A percentile compares a stretch with the other conserved stretches of the same genome.
phyloP scores from a whole-genome alignment of 768 basidiomycete genomes.

The Pleurotus tuoliensis region DNA sequence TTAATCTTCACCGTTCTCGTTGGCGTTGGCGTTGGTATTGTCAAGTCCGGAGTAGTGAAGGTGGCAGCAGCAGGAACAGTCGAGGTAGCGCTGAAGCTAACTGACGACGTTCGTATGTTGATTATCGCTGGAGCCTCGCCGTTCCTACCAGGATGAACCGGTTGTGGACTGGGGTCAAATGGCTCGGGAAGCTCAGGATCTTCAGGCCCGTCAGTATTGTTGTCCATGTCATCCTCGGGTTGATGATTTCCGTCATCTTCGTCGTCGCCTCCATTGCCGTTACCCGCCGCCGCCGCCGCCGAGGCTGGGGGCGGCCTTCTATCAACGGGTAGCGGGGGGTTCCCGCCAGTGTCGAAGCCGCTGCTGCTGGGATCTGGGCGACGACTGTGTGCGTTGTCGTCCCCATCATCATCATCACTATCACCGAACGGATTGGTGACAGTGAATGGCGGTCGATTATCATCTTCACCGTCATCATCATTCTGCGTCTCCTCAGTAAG shows the following conservation, averaged over 20 bases:
- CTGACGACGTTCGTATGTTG: not conserved
- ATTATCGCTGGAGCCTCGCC: not conserved
- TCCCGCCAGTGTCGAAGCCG: too few relatives aligned
- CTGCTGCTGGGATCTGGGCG: too few relatives aligned
- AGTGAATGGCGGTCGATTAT: not conserved
- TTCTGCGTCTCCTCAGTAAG: not conserved
- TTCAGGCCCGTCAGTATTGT: too few relatives aligned
- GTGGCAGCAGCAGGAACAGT: not conserved
- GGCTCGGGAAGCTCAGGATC: too few relatives aligned
- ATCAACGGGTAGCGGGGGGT: too few relatives aligned
- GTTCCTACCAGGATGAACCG: too few relatives aligned
- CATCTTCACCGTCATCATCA: not conserved
- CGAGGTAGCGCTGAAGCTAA: constrained; percentile 3
- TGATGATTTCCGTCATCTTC: not conserved
- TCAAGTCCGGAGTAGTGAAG: not conserved
- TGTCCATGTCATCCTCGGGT: not conserved
- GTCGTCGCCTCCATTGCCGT: not conserved
- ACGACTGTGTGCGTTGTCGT: too few relatives aligned
- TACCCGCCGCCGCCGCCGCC: not conserved
- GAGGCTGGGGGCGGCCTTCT: too few relatives aligned
- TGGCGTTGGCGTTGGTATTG: not conserved
- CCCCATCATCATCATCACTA: too few relatives aligned
- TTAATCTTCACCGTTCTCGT: constrained; percentile 2
- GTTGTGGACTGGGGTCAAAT: too few relatives aligned
- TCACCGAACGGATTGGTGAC: too few relatives aligned